phyloP scores from a whole-genome alignment of 805 yeast genomes.

The Saturnispora ahearnii region DNA sequence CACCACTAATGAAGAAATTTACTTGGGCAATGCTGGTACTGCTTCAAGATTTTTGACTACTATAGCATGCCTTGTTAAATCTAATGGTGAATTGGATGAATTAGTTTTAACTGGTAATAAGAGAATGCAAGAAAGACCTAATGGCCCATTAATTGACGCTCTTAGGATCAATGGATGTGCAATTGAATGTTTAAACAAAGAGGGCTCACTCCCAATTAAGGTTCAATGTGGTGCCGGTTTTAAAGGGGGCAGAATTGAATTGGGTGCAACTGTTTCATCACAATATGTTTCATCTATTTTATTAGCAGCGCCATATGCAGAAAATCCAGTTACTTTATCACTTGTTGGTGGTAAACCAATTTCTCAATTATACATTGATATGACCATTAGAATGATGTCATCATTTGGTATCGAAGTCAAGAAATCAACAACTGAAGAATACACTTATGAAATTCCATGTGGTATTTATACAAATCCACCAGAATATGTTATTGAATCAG shows the following conservation, averaged over 20 bases:
- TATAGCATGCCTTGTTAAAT: slow-evolving; percentile 74
- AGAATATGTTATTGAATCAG: slow-evolving; percentile 87
- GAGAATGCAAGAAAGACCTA: slow-evolving; percentile 96
- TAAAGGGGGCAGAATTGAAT: slow-evolving; percentile 84
- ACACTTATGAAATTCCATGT: slow-evolving; percentile 85
- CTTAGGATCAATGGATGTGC: slow-evolving; percentile 69
- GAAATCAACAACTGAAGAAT: slow-evolving; percentile 57
- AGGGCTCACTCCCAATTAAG: slow-evolving; percentile 80
- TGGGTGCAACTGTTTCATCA: slow-evolving; percentile 93
- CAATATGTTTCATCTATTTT: slow-evolving; percentile 93
- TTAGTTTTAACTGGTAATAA: slow-evolving; percentile 85
- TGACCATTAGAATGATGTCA: slow-evolving; percentile 95
- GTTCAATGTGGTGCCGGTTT: slow-evolving; percentile 63
- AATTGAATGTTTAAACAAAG: slow-evolving; percentile 59
- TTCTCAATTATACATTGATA: slow-evolving; percentile 89
- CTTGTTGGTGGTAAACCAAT: slow-evolving; percentile 96
- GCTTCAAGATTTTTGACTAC: slow-evolving; percentile 93
- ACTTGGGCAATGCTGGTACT: slow-evolving; percentile 96
- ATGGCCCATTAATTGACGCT: slow-evolving; percentile 93
- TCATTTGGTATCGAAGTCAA: slow-evolving; percentile 76
- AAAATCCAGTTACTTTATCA: slow-evolving; percentile 75
- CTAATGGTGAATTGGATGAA: slow-evolving; percentile 31
- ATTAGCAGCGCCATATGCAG: slow-evolving; percentile 97
- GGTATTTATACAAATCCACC: slow-evolving; percentile 73
- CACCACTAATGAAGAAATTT: slow-evolving; percentile 60